phyloP scores from a whole-genome alignment of 176 grass and related monocot species.

The Oryza australiensis region DNA sequence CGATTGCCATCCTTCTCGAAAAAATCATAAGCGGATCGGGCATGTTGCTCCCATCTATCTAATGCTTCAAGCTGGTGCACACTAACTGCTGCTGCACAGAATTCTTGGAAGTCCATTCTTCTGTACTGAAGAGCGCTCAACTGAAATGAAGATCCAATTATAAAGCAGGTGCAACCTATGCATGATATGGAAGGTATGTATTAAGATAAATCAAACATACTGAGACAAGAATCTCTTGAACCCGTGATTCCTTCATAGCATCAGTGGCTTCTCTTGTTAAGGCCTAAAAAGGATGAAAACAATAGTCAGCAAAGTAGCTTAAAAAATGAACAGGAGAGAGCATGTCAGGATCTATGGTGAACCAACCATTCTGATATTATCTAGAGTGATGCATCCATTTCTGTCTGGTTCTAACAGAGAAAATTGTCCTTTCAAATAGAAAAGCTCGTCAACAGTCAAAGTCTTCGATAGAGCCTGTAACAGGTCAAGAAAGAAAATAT shows the following conservation, averaged over 20 bases:
- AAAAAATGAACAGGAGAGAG: not conserved
- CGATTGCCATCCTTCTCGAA: slow-evolving; percentile 88
- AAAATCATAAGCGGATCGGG: slow-evolving; percentile 64
- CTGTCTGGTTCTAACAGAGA: slow-evolving; percentile 66
- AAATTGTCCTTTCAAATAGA: slow-evolving; percentile 81
- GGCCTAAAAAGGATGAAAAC: slow-evolving; percentile 38
- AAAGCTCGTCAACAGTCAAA: slow-evolving; percentile 74
- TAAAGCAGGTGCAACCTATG: slow-evolving; percentile 18
- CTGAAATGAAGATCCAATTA: slow-evolving; percentile 41
- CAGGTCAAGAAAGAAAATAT: slow-evolving; percentile 18
- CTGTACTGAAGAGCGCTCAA: slow-evolving; percentile 79
- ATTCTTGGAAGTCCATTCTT: slow-evolving; percentile 87
- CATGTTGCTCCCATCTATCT: slow-evolving; percentile 92
- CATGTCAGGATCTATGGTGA: slow-evolving; percentile 3
- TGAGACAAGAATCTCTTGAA: slow-evolving; percentile 68
- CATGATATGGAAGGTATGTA: slow-evolving; percentile 2
- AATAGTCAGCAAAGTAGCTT: slow-evolving; percentile 6
- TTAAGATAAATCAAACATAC: slow-evolving; percentile 39
- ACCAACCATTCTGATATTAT: slow-evolving; percentile 82
- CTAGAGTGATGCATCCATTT: slow-evolving; percentile 78
- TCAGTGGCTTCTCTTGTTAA: slow-evolving; percentile 73
- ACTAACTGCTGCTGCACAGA: slow-evolving; percentile 72
- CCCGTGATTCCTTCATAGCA: slow-evolving; percentile 79
- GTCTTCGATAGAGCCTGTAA: slow-evolving; percentile 81
- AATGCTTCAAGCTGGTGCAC: slow-evolving; percentile 83